These are phyloP conservation scores for Hymenoscyphus salicellus DNA, from an alignment of 2,329 filamentous ascomycete species.

Conservation along the genomic window DNA sequence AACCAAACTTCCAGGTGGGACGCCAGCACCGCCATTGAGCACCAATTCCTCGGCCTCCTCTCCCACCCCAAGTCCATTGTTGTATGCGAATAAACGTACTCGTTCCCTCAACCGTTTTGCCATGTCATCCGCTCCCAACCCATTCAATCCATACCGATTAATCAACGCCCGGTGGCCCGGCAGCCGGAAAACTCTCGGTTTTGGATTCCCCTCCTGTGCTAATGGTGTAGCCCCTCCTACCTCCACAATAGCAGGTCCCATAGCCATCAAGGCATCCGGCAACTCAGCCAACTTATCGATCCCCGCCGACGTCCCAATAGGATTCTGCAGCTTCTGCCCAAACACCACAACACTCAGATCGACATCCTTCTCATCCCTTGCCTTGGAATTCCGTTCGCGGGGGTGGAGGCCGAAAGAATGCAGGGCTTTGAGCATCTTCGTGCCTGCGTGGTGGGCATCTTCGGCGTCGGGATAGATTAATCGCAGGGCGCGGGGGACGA, in stretches of 20 bases:
- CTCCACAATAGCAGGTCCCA: conserved; percentile 85
- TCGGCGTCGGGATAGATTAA: conserved; percentile 72
- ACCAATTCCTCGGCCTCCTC: conserved; percentile 67
- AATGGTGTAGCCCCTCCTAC: conserved; percentile 85
- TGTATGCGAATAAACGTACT: conserved; percentile 72
- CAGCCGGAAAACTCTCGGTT: conserved; percentile 83
- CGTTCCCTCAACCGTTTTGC: conserved; percentile 75
- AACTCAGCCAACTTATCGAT: conserved; percentile 94
- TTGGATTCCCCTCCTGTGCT: conserved; percentile 85
- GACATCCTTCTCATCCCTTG: conserved; percentile 31
- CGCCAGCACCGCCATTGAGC: conserved; percentile 70
- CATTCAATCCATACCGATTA: conserved; percentile 95
- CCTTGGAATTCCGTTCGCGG: conserved; percentile 60
- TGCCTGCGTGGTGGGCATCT: conserved; percentile 84
- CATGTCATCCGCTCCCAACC: conserved; percentile 81
- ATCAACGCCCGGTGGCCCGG: conserved; percentile 82
- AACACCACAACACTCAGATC: conserved; percentile 60
- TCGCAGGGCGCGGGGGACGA: conserved; percentile 65
- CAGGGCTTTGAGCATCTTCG: conserved; percentile 66
- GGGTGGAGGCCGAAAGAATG: conserved; percentile 75
- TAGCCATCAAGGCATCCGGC: conserved; percentile 75
- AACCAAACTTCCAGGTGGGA: conserved; percentile 77
- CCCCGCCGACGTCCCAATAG: conserved; percentile 90
- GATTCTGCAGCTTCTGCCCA: conserved; percentile 73
- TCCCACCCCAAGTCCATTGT: conserved; percentile 61